Conservation (phyloP, 106 monocot genomes). For the Allium fistulosum region DNA sequence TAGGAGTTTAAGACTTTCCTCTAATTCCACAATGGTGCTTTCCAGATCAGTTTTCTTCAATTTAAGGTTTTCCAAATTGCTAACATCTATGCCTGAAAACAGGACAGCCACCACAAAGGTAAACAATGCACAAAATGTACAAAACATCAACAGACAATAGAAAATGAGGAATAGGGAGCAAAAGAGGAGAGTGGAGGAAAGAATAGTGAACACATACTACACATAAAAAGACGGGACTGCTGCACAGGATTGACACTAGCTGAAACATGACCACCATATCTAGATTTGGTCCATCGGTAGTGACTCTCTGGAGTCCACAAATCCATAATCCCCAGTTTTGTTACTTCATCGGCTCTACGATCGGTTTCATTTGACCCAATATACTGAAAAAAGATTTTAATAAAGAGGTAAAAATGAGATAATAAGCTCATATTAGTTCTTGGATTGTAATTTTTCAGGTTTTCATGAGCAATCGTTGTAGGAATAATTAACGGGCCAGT, state of each 20-base stretch:
- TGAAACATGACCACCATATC: conserved; percentile 88
- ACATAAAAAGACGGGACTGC: conserved; percentile 69
- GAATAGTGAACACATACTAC: conserved; percentile 39
- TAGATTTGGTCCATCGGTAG: conserved; percentile 78
- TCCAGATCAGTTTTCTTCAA: conserved; percentile 50
- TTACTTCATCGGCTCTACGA: conserved; percentile 63
- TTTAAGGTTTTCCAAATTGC: conserved; percentile 60
- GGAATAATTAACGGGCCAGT: no score
- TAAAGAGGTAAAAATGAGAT: background rate
- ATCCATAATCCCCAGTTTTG: conserved; percentile 54
- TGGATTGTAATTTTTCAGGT: no score
- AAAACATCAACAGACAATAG: background rate
- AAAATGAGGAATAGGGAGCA: background rate
- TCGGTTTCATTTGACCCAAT: conserved; percentile 83
- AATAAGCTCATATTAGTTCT: background rate
- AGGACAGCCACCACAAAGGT: conserved; percentile 13
- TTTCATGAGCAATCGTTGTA: no score
- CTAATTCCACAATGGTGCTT: conserved; percentile 33
- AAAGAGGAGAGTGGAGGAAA: background rate
- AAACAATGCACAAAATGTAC: background rate
- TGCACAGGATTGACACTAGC: conserved; percentile 60
- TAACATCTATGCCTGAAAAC: conserved; percentile 44
- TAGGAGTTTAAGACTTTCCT: conserved; percentile 50
- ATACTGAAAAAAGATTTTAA: conserved; percentile 35
- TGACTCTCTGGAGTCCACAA: conserved; percentile 98